Percentiles rank a stretch among this genome's conserved stretches.
These are phyloP conservation scores for Agastache rugosa DNA, from an alignment of 257 asterid genomes.

Conservation along the genomic window DNA sequence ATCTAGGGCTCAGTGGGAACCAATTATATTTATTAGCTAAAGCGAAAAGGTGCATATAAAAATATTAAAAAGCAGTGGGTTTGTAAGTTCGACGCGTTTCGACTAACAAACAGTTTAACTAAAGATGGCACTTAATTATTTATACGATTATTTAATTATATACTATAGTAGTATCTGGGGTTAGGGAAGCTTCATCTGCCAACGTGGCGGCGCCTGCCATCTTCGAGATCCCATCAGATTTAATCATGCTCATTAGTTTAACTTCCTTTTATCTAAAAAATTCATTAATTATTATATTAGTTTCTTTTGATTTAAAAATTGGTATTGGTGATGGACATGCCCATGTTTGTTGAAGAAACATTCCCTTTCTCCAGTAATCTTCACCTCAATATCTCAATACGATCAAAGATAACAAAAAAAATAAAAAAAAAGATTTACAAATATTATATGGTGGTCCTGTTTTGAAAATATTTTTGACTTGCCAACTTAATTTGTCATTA, in stretches of 20 bases:
- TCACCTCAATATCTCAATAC: neutral
- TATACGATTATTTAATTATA: neutral
- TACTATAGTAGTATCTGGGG: neutral
- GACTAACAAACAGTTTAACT: conserved; percentile 23
- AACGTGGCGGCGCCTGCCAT: conserved; percentile 34
- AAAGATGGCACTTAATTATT: neutral
- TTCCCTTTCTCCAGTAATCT: conserved; percentile 18
- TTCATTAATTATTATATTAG: neutral
- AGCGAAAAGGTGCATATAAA: neutral
- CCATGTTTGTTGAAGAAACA: conserved; percentile 33
- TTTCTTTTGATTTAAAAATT: neutral
- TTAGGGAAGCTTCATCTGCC: conserved; percentile 38
- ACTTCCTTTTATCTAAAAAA: neutral
- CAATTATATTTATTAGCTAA: conserved; percentile 18
- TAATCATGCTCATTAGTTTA: conserved; percentile 17
- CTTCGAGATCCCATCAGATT: neutral
- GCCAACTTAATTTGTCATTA: neutral
- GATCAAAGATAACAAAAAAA: neutral
- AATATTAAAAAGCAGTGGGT: conserved; percentile 13
- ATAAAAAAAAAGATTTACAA: neutral
- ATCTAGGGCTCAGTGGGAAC: conserved; percentile 21
- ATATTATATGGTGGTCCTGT: conserved; percentile 1
- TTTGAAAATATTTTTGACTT: neutral
- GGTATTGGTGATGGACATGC: neutral
- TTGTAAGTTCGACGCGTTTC: conserved; percentile 37